These are phyloP conservation scores for Russula earlei DNA, from an alignment of 768 basidiomycete species.

Conservation along the genomic window DNA sequence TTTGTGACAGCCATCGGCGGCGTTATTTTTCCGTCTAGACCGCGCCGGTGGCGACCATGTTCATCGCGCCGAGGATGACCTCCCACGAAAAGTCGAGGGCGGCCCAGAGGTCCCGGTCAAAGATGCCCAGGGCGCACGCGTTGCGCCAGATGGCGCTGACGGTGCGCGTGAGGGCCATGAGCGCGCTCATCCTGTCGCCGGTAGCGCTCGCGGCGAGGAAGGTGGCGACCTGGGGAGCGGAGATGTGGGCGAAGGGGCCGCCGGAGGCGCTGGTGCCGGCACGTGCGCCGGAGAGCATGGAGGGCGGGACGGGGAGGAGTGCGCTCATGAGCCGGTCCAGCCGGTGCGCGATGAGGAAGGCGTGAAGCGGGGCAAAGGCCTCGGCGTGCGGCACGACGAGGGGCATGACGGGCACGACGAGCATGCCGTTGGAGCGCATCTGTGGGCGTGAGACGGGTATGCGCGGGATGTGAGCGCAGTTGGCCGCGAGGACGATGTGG, in stretches of 20 bases:
- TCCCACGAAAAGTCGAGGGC: conserved; percentile 61
- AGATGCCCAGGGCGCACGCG: conserved; percentile 57
- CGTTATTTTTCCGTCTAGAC: conserved; percentile 1
- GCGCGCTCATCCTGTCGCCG: conserved; percentile 29
- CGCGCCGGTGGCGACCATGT: conserved; percentile 21
- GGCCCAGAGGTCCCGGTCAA: conserved; percentile 57
- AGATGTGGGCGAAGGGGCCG: conserved; percentile 21
- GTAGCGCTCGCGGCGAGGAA: conserved; percentile 21
- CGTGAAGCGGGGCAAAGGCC: conserved; percentile 55
- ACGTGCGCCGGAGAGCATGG: conserved; percentile 19
- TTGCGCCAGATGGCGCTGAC: conserved; percentile 69
- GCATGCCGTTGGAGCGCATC: conserved; percentile 19
- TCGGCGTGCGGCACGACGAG: conserved; percentile 61
- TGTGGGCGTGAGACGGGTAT: conserved; percentile 31
- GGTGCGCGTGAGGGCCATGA: conserved; percentile 38
- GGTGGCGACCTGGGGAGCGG: conserved; percentile 20
- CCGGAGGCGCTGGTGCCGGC: conserved; percentile 5
- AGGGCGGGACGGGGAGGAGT: conserved; percentile 47
- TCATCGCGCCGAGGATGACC: conserved; percentile 51
- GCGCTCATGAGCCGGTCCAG: conserved; percentile 46
- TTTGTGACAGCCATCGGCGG: background rate
- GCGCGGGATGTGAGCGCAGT: conserved; percentile 48
- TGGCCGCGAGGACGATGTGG: conserved; percentile 49
- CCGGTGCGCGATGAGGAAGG: conserved; percentile 62
- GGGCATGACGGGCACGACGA: conserved; percentile 53